Base-by-base conservation (phyloP, 176 grass and related monocot species). In the Cocos nucifera region DNA sequence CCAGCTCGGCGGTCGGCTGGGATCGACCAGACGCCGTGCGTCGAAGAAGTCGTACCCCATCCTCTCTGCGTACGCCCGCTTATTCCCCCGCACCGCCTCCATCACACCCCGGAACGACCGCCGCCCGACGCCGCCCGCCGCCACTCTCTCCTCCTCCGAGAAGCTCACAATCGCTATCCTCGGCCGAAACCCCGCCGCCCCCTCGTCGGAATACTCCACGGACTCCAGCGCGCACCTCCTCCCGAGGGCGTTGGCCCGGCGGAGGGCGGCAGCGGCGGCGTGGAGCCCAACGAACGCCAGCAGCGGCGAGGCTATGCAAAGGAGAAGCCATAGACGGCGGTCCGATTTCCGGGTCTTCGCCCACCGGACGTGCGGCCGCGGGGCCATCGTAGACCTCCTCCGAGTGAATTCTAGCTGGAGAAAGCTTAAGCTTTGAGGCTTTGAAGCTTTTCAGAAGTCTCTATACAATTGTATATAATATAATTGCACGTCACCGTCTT, bases 1-100 rank as follows among this genome's bases (percentile, higher is more conserved):
- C 80, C 86, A 90, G 75, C 77, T 75, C n/a, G 91, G 80, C 22
- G 91, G 91, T 51, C 86, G 91, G 56, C 62, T 14, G 16, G 39
- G 71, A 69, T 95, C 83, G 15, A 95, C 58, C 57, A 84, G 25
- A 2, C 7, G 16, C 2, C 70, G 57, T 15, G 71, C 68, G 67
- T 90, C 75, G 22, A 78, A 64, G 70, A 87, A 63, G 50, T 39
- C 6, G 65, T 95, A 90, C 4, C 91, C 86, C 44, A 84, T 77
- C 17, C 26, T 29, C 1, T 51, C 72, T 0, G 75, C 83, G 53
- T 95, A 95, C 15, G 56, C 67, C 32, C 69, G 67, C 63, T 84
- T 95, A 74, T 90, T 95, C 57, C 61, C 67, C 32, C 30, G 58
- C 60, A 88, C 64, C 24, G 71, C 74, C 16, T 69, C 65, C 25